Percentiles rank a stretch among this genome's conserved stretches.
phyloP scores from a whole-genome alignment of 163 green algal species.

The Coccomyxa subellipsoidea region DNA sequence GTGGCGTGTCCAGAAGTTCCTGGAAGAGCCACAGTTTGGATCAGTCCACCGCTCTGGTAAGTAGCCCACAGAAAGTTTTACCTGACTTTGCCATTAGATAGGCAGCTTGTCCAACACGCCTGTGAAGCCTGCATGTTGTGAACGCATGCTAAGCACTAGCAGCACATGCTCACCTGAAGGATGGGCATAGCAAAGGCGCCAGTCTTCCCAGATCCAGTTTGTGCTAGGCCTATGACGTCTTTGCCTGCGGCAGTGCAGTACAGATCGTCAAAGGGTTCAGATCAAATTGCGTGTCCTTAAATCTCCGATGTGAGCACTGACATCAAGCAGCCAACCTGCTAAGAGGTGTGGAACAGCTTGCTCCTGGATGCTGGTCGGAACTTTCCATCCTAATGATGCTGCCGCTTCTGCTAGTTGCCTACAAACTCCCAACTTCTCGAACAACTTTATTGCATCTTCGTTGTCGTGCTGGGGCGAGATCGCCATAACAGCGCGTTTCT shows the following conservation, averaged over 20 bases:
- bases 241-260: constrained; percentile 59
- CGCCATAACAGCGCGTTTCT: background rate
- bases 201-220: constrained; percentile 97
- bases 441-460: constrained; percentile 27
- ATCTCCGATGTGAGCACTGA: too few species aligned
- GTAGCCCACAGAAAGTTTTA: background rate
- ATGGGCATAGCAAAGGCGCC: constrained; percentile 96
- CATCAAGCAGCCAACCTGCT: too few species aligned
- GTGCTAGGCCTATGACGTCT: constrained; percentile 96
- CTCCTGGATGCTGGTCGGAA: constrained; percentile 78
- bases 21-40: too few species aligned
- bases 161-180: constrained; percentile 71
- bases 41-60: background rate
- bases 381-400: constrained; percentile 75
- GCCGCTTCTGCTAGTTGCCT: constrained; percentile 76
- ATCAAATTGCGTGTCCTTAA: background rate
- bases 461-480: background rate
- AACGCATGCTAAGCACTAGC: too few species aligned
- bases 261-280: background rate
- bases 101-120: too few species aligned
- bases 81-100: too few species aligned
- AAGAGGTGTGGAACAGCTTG: constrained; percentile 81
- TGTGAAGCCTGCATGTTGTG: too few species aligned
- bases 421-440: constrained; percentile 77
- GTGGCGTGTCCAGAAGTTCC: constrained; percentile 87